phyloP scores from a whole-genome alignment of 371 early-diverging fungal species.

The Mucor plumbeus region DNA sequence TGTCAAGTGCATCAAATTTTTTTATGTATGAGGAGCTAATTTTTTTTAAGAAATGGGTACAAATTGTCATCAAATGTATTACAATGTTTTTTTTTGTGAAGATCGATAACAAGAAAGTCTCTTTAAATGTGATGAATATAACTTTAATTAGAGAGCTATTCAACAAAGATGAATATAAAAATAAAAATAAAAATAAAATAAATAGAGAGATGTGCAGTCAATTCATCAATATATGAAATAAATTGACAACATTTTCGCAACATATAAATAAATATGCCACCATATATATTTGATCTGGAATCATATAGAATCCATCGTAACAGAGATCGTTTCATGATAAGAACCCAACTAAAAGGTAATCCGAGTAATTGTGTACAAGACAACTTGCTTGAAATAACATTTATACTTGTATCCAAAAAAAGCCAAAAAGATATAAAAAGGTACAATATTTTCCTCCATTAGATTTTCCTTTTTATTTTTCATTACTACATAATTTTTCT shows the following conservation, averaged over 20 bases:
- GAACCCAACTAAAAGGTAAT: constrained; percentile 2
- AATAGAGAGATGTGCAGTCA: background rate
- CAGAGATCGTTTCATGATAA: constrained; percentile 8
- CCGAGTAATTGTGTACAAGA: background rate
- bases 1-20: background rate
- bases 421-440: background rate
- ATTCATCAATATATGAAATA: background rate
- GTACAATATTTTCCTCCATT: background rate
- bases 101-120: background rate
- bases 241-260: background rate
- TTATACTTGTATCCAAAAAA: background rate
- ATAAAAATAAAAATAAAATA: background rate
- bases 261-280: constrained; percentile 1
- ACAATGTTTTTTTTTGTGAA: background rate
- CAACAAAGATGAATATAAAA: background rate
- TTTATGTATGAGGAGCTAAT: background rate
- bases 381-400: background rate
- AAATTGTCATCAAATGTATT: constrained; percentile 4
- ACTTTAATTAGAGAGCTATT: background rate
- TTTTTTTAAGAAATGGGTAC: background rate
- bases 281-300: background rate
- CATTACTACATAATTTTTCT: background rate
- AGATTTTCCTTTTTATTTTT: background rate
- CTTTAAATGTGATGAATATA: background rate
- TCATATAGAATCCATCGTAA: background rate